Conservation (phyloP, 2,329 filamentous ascomycete species). For the Scedosporium aurantiacum region DNA sequence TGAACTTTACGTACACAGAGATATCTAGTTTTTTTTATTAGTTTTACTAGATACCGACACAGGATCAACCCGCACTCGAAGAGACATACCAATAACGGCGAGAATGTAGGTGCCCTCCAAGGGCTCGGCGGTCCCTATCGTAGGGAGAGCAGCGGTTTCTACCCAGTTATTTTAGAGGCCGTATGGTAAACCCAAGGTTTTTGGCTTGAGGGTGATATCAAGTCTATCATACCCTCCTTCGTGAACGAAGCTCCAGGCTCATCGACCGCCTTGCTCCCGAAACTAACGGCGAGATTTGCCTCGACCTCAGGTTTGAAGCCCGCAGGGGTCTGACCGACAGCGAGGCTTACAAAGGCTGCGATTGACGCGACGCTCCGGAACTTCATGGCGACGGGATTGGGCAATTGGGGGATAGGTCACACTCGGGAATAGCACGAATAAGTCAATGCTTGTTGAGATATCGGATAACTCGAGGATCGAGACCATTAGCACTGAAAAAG, state of each 20-base stretch:
- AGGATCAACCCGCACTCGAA: not conserved
- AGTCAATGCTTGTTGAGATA: not conserved
- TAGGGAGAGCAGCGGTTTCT: conserved; percentile 4
- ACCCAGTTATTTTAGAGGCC: not conserved
- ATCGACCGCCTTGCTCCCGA: not conserved
- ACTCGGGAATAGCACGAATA: not conserved
- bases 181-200: not conserved
- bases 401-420: not conserved
- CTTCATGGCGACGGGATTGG: not conserved
- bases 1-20: conserved; percentile 2
- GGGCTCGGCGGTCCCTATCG: conserved; percentile 3
- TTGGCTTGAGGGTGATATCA: not conserved
- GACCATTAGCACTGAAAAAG: not conserved
- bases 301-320: conserved; percentile 4
- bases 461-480: not conserved
- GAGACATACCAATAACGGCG: not conserved
- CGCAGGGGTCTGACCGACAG: not conserved
- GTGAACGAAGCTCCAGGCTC: conserved; percentile 3
- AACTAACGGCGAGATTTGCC: conserved; percentile 4
- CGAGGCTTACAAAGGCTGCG: not conserved
- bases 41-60: not conserved
- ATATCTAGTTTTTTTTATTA: not conserved
- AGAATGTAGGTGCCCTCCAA: conserved; percentile 4
- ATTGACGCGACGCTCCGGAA: not conserved
- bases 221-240: not conserved